Evolutionary conservation across 2,329 filamentous ascomycete species (phyloP), one percentile per base, ranked within the genome.

Genomic region (Neocatenulostroma microsporum): DNA sequence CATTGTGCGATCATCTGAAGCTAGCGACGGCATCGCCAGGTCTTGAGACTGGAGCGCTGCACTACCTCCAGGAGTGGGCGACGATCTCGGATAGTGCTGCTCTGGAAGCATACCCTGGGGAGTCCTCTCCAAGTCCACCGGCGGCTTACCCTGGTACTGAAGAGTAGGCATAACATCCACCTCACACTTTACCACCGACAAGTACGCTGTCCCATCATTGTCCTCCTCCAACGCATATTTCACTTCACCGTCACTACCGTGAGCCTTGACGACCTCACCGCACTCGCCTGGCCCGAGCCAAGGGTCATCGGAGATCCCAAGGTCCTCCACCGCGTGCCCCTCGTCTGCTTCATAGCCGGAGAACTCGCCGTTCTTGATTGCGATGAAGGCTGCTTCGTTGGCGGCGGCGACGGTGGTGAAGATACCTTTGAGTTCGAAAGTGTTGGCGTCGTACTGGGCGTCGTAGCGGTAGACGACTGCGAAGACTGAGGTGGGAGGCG

Each of bases 151-250:
- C n/a, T n/a, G n/a, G n/a, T n/a, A n/a, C n/a, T n/a, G n/a, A n/a
- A n/a, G n/a, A n/a, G n/a, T n/a, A n/a, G 27, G 27, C 14, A 10
- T 11, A 29, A 29, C 27, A 15, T 29, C 27, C 27, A 29, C 12
- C 27, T 29, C 4, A 10, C 17, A 15, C 11, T 18, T 14, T 12
- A 20, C 7, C 14, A 31, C 13, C 10, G 21, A 11, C 18, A 17
- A 11, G 14, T 18, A 31, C 18, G 15, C 29, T 2, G 12, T 20
- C 10, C 29, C 29, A 20, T 31, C 29, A 10, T 18, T 31, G 12
- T 31, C 29, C 18, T 31, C 29, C 18, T 31, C 29, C 11, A 31
- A 14, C 10, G 29, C 29, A 20, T n/a, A 31, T 13, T 18, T 31
- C 29, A 31, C 29, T 18, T 31, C 29, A 8, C 29, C 29, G 13